Percentiles rank a stretch among this genome's conserved stretches.
phyloP scores from a whole-genome alignment of 306 rosid genomes.

The Parietaria judaica region DNA sequence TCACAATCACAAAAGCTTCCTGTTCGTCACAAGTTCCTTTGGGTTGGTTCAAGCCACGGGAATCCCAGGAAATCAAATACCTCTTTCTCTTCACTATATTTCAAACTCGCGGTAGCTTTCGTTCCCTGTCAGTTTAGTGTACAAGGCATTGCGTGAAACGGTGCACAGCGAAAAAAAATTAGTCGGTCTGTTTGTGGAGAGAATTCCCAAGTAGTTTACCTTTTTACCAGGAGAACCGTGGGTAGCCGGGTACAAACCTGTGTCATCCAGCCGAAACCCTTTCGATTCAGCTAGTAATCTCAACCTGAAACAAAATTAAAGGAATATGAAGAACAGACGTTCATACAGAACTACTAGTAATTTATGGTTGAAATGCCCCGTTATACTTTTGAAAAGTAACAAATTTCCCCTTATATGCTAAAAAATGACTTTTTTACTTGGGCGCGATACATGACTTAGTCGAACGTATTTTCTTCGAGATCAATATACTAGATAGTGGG shows the following conservation, averaged over 20 bases:
- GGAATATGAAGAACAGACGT: too few species aligned
- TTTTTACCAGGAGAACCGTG: conserved; percentile 55
- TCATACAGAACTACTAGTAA: too few species aligned
- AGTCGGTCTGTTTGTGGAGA: neutral
- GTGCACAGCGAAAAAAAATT: neutral
- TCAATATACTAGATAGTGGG: too few species aligned
- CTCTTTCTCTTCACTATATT: conserved; percentile 63
- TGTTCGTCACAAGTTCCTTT: conserved; percentile 65
- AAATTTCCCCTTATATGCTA: too few species aligned
- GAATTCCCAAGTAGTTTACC: conserved; percentile 33
- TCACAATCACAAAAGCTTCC: conserved; percentile 1
- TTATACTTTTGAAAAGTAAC: too few species aligned
- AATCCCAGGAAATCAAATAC: conserved; percentile 75
- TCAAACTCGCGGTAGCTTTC: conserved; percentile 65
- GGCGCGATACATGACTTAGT: too few species aligned
- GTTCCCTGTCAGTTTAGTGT: conserved; percentile 43
- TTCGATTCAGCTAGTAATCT: conserved; percentile 80
- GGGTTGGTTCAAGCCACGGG: conserved; percentile 82
- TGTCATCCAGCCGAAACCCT: conserved; percentile 88
- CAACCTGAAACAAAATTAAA: conserved; percentile 43
- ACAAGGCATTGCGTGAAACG: neutral
- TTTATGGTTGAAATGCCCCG: too few species aligned
- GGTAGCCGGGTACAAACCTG: conserved; percentile 72
- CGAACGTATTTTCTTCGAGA: too few species aligned
- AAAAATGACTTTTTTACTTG: too few species aligned